These are phyloP conservation scores for Catenaria anguillulae DNA, from an alignment of 371 early-diverging fungal genomes.

Conservation along the genomic window DNA sequence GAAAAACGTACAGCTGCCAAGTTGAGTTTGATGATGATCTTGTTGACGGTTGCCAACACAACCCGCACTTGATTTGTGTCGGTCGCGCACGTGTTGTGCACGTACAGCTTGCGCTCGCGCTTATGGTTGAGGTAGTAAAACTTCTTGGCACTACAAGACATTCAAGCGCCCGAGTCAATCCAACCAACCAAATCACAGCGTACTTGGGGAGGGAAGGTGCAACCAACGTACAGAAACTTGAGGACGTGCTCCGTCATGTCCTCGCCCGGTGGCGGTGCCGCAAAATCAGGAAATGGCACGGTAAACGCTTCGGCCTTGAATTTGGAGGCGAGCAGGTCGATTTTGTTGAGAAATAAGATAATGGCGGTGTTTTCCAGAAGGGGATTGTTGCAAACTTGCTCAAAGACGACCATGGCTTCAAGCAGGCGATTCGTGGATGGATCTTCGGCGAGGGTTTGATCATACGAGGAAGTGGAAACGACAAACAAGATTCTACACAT, in stretches of 20 bases:
- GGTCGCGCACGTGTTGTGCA: constrained; percentile 13
- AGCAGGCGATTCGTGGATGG: constrained; percentile 10
- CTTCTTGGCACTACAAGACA: constrained; percentile 6
- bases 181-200: too few species aligned
- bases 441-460: constrained; percentile 14
- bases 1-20: neutral
- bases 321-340: constrained; percentile 10
- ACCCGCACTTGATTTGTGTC: constrained; percentile 11
- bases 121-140: constrained; percentile 4
- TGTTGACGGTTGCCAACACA: constrained; percentile 10
- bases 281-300: neutral
- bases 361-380: constrained; percentile 12
- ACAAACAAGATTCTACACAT: constrained; percentile 11
- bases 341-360: constrained; percentile 19
- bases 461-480: constrained; percentile 13
- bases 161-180: too few species aligned
- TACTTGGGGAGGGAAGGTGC: too few species aligned
- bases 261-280: neutral
- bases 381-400: constrained; percentile 11
- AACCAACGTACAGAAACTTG: neutral
- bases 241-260: neutral
- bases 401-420: constrained; percentile 12
- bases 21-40: constrained; percentile 3
- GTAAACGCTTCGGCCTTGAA: neutral
- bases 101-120: constrained; percentile 5